These are phyloP conservation scores for Colletotrichum cordylinicola DNA, from an alignment of 2,329 filamentous ascomycete species.

Conservation along the genomic window DNA sequence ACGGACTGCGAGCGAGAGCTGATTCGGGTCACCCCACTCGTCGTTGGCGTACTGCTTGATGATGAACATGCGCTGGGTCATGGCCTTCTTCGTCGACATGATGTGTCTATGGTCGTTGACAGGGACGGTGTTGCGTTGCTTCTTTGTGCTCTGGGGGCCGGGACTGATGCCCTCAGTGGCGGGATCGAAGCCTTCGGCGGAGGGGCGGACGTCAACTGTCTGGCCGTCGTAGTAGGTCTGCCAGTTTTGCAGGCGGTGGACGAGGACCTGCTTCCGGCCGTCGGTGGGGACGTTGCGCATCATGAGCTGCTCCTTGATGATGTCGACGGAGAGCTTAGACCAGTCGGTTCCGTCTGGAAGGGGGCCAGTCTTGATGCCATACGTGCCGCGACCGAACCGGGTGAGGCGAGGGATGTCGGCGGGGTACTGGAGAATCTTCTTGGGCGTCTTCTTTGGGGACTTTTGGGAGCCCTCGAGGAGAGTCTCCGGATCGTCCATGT, in stretches of 20 bases:
- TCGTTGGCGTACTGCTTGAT: neutral
- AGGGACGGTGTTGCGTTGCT: neutral
- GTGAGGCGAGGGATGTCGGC: neutral
- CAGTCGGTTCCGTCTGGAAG: constrained; percentile 14
- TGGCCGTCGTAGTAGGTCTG: neutral
- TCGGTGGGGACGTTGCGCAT: neutral
- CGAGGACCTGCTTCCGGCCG: constrained; percentile 2
- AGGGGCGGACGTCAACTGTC: neutral
- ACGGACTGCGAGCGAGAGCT: neutral
- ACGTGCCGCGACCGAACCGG: constrained; percentile 1
- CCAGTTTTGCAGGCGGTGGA: constrained; percentile 6
- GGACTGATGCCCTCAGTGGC: neutral
- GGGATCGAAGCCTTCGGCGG: neutral
- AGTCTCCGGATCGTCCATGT: neutral
- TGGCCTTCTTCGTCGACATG: neutral
- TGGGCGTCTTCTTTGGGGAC: neutral
- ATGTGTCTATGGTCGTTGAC: neutral
- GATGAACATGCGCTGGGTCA: constrained; percentile 2
- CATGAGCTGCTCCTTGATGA: constrained; percentile 16
- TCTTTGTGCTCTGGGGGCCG: neutral
- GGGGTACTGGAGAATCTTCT: constrained; percentile 5
- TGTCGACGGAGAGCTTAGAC: neutral
- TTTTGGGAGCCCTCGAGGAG: neutral
- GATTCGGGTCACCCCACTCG: neutral
- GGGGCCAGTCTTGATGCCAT: constrained; percentile 11